Conservation (phyloP, 2,329 filamentous ascomycete genomes). For the Cladophialophora psammophila region DNA sequence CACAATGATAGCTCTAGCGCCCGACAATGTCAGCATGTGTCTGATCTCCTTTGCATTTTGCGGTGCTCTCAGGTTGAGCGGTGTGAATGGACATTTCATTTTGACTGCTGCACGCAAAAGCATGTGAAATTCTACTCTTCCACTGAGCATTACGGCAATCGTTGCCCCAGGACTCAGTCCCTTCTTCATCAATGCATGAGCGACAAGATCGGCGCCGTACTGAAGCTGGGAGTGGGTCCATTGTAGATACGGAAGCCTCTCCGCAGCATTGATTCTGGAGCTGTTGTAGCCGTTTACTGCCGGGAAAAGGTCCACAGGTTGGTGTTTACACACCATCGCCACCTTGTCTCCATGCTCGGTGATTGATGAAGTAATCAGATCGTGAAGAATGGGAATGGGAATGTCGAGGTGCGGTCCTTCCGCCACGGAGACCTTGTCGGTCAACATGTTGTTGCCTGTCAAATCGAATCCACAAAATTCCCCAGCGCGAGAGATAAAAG, state of each 20-base stretch:
- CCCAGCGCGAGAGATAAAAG: neutral
- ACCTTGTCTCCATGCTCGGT: constrained; percentile 8
- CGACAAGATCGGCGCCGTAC: constrained; percentile 16
- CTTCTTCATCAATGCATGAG: neutral
- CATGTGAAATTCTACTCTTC: constrained; percentile 18
- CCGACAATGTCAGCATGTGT: constrained; percentile 12
- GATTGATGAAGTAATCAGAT: constrained; percentile 1
- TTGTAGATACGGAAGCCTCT: neutral
- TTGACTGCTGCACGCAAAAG: constrained; percentile 11
- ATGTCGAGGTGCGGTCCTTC: constrained; percentile 1
- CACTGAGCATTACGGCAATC: constrained; percentile 15
- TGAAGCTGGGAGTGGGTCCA: constrained; percentile 18
- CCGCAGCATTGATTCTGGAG: neutral
- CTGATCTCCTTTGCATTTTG: constrained; percentile 17
- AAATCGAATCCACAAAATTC: neutral
- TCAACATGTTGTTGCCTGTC: neutral
- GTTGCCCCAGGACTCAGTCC: constrained; percentile 2
- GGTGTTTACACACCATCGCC: constrained; percentile 15
- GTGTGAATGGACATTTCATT: constrained; percentile 22
- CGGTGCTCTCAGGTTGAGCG: constrained; percentile 7
- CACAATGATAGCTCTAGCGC: constrained; percentile 17
- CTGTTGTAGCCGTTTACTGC: neutral
- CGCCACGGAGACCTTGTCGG: neutral
- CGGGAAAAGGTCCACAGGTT: constrained; percentile 9
- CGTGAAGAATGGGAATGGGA: constrained; percentile 10